Evolutionary conservation across 805 yeast genomes (phyloP).

Genomic region (Ogataea nonfermentans): DNA sequence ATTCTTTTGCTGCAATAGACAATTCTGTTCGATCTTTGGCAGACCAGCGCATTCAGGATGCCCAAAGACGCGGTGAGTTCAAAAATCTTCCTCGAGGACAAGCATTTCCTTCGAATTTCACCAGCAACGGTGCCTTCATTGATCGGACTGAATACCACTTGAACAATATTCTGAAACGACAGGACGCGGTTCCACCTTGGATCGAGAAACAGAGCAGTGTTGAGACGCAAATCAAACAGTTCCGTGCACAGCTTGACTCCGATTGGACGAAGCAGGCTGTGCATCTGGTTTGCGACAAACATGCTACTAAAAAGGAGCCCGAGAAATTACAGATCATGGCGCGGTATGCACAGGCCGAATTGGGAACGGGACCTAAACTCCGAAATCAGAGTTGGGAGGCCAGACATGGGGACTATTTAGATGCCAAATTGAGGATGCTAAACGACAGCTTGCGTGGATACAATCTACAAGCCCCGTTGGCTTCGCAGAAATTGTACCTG

Average conservation of each 20-base stretch:
- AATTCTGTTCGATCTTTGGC: slow-evolving; percentile 67
- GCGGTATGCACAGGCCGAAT: slow-evolving; percentile 24
- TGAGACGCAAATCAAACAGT: slow-evolving; percentile 42
- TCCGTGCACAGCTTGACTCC: slow-evolving; percentile 44
- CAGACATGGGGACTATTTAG: slow-evolving; percentile 32
- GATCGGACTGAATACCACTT: slow-evolving; percentile 75
- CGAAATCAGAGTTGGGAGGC: slow-evolving; percentile 39
- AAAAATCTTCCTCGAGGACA: slow-evolving; percentile 62
- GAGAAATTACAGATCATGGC: slow-evolving; percentile 17
- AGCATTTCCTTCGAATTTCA: slow-evolving; percentile 42
- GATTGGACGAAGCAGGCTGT: slow-evolving; percentile 40
- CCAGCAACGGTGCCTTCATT: slow-evolving; percentile 50
- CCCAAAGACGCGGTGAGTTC: slow-evolving; percentile 69
- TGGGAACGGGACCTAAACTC: slow-evolving; percentile 10
- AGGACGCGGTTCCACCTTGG: slow-evolving; percentile 88
- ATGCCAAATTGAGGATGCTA: slow-evolving; percentile 36
- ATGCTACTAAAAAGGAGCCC: slow-evolving; percentile 21
- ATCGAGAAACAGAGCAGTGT: slow-evolving; percentile 71
- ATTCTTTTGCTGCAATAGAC: slow-evolving; percentile 42
- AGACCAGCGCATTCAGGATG: slow-evolving; percentile 72
- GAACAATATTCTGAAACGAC: slow-evolving; percentile 71
- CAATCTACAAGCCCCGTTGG: slow-evolving; percentile 60
- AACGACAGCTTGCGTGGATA: slow-evolving; percentile 56
- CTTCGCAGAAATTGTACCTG: slow-evolving; percentile 58
- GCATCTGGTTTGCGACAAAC: slow-evolving; percentile 27